Conservation (phyloP, 179 eudicot genomes). For the Camellia oleifera region DNA sequence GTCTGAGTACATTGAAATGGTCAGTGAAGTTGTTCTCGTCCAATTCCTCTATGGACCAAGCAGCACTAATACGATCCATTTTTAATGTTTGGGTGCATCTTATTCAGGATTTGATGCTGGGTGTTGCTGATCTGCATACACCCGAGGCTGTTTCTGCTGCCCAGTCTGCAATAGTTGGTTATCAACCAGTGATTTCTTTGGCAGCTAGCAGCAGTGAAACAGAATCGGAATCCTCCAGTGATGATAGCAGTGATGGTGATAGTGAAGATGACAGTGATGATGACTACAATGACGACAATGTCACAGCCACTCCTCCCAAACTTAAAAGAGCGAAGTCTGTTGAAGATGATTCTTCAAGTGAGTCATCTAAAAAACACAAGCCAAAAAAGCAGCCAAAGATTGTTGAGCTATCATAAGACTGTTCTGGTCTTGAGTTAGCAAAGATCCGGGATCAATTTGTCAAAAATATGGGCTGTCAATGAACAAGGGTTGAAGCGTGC, state of each 20-base stretch:
- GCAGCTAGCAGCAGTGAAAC: conserved; percentile 36
- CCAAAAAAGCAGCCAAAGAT: conserved; percentile 55
- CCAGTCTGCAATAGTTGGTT: conserved; percentile 65
- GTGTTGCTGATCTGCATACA: conserved; percentile 84
- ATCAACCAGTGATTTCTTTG: conserved; percentile 41
- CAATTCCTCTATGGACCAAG: neutral
- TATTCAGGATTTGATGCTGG: conserved; percentile 82
- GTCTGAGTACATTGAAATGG: conserved; percentile 84
- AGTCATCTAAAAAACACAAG: conserved; percentile 20
- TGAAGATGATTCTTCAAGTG: conserved; percentile 24
- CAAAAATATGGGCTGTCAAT: neutral
- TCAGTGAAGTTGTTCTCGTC: conserved; percentile 11
- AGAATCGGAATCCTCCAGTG: conserved; percentile 34
- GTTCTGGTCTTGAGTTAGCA: neutral
- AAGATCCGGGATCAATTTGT: neutral
- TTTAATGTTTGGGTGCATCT: neutral
- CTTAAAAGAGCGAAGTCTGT: conserved; percentile 18
- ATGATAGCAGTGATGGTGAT: conserved; percentile 28
- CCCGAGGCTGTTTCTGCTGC: conserved; percentile 85
- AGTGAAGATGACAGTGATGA: conserved; percentile 19
- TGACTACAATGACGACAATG: conserved; percentile 28
- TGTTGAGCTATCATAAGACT: conserved; percentile 56
- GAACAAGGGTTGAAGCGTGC: too few relatives aligned
- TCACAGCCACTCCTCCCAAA: conserved; percentile 18
- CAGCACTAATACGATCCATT: neutral